phyloP scores from a whole-genome alignment of 495 filamentous ascomycete species.

The Friedmanniomyces endolithicus region DNA sequence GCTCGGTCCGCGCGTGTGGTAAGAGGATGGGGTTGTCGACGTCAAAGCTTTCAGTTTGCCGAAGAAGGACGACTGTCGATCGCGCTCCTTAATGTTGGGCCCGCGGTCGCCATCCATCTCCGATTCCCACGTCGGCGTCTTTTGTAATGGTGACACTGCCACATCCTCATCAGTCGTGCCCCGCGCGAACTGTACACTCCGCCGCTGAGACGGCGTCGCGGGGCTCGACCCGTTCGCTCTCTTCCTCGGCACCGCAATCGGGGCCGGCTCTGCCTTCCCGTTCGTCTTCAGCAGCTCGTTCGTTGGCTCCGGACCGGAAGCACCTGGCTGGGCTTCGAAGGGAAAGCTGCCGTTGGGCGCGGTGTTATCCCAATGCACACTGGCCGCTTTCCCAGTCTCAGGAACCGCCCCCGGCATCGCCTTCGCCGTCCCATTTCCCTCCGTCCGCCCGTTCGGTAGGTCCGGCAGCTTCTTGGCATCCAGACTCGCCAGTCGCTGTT shows the following conservation, averaged over 20 bases:
- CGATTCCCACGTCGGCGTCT: constrained; percentile 22
- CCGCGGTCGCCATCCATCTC: constrained; percentile 22
- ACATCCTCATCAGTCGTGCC: constrained; percentile 19
- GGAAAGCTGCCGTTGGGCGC: constrained; percentile 1
- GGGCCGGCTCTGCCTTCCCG: not conserved
- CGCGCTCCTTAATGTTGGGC: constrained; percentile 14
- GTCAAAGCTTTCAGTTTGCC: constrained; percentile 32
- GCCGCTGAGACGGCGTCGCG: constrained; percentile 27
- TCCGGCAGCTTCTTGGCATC: not conserved
- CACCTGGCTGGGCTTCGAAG: constrained; percentile 4
- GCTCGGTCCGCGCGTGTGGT: constrained; percentile 27
- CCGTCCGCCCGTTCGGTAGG: not conserved
- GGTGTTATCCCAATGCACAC: not conserved
- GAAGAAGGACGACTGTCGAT: constrained; percentile 24
- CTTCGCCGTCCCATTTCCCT: not conserved
- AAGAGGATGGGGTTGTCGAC: constrained; percentile 23
- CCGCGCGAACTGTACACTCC: constrained; percentile 35
- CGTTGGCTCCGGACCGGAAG: not conserved
- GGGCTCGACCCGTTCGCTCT: constrained; percentile 17
- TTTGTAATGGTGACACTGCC: constrained; percentile 13
- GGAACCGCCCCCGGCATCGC: no score
- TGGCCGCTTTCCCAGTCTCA: not conserved
- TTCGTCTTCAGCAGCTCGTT: not conserved
- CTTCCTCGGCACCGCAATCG: not conserved
- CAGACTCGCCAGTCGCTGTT: constrained; percentile 8